phyloP scores from a whole-genome alignment of 2,329 filamentous ascomycete species.

The Hypocreales sp. region DNA sequence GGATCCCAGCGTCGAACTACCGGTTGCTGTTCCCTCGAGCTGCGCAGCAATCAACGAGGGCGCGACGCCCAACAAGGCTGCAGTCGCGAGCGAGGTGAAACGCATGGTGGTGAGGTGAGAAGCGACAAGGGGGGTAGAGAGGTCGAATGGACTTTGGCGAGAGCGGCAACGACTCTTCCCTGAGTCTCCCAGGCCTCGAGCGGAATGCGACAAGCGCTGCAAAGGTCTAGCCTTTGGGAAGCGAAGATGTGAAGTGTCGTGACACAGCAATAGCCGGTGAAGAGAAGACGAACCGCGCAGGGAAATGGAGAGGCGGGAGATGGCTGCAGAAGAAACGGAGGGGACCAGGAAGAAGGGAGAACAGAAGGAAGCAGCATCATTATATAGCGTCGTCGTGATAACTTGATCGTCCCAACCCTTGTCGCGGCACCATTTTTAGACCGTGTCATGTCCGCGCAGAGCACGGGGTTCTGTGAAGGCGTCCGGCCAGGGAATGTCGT shows the following conservation, averaged over 20 bases:
- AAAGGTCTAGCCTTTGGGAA: constrained; percentile 33
- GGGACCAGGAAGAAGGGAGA: background rate
- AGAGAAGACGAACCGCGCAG: too few species aligned
- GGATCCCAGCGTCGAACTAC: too few species aligned
- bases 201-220: background rate
- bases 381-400: constrained; percentile 1
- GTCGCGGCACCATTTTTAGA: too few species aligned
- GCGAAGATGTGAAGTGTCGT: too few species aligned
- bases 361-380: background rate
- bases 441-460: too few species aligned
- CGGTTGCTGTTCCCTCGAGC: too few species aligned
- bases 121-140: background rate
- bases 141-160: background rate
- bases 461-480: too few species aligned
- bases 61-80: constrained; percentile 30
- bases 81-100: constrained; percentile 28
- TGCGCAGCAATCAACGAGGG: too few species aligned
- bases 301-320: too few species aligned
- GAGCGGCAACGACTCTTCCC: constrained; percentile 3
- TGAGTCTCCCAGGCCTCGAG: background rate
- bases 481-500: too few species aligned
- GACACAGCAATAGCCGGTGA: too few species aligned
- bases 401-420: background rate
- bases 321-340: background rate
- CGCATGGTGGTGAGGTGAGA: constrained; percentile 29